Conservation (phyloP, 1,284 basidiomycete genomes). For the Leccinum fallax region DNA sequence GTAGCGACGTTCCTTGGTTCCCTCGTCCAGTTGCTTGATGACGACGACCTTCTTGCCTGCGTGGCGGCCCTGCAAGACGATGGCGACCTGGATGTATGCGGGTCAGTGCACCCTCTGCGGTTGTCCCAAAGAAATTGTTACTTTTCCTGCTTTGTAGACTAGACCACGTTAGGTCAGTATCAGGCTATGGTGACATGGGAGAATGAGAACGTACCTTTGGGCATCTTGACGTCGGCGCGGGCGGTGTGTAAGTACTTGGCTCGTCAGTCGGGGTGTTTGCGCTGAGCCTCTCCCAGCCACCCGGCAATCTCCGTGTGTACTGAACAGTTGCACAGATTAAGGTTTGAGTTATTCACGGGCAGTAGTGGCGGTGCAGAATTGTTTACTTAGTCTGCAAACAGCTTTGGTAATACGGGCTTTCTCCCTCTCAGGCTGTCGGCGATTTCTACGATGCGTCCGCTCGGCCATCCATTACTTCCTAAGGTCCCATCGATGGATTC, state of each 20-base stretch:
- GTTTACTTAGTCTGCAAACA: background rate
- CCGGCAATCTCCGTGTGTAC: constrained; percentile 29
- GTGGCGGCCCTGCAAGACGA: constrained; percentile 95
- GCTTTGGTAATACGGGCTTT: background rate
- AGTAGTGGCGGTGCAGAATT: background rate
- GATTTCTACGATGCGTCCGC: background rate
- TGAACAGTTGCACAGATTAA: constrained; percentile 24
- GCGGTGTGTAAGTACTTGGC: constrained; percentile 15
- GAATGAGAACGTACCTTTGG: constrained; percentile 29
- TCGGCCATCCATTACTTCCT: no score
- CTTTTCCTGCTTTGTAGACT: constrained; percentile 99
- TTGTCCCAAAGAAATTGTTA: constrained; percentile 36
- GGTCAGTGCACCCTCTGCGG: constrained; percentile 10
- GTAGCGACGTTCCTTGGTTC: constrained; percentile 88
- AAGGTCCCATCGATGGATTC: background rate
- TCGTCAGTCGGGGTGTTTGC: constrained; percentile 11
- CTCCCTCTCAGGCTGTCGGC: background rate
- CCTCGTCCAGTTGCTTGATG: constrained; percentile 87
- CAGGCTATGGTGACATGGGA: background rate
- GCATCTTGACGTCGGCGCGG: constrained; percentile 38
- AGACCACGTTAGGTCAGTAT: constrained; percentile 31
- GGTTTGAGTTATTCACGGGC: background rate
- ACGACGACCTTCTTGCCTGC: constrained; percentile 93
- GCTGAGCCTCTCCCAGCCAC: constrained; percentile 29
- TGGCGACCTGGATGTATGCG: constrained; percentile 67